Conservation (phyloP, 345 rosid genomes). For the Brassica carinata region DNA sequence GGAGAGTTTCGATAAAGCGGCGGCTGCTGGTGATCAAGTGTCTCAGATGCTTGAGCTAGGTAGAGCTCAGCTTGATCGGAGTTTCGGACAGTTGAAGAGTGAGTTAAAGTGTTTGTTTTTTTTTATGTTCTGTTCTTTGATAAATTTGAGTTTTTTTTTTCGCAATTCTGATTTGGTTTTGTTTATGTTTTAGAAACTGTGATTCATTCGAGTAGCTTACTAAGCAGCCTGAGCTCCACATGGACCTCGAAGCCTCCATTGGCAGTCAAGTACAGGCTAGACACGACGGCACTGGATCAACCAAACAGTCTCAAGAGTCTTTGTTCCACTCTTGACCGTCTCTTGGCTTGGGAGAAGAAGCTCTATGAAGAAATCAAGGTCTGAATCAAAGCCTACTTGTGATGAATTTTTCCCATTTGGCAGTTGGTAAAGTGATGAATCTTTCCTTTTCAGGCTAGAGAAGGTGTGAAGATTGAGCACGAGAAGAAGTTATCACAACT, state of each 20-base stretch:
- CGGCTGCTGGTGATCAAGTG: conserved; percentile 76
- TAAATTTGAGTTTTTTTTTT: background rate
- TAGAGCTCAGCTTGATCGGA: conserved; percentile 85
- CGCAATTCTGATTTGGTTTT: conserved; percentile 10
- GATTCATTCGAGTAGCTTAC: conserved; percentile 85
- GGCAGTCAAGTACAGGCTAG: conserved; percentile 82
- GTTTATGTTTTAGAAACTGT: conserved; percentile 69
- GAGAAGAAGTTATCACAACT: conserved; percentile 77
- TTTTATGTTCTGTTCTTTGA: background rate
- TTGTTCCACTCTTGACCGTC: conserved; percentile 83
- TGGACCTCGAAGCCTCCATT: conserved; percentile 97
- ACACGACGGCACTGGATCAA: conserved; percentile 55
- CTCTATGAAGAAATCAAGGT: conserved; percentile 94
- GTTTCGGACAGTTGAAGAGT: conserved; percentile 91
- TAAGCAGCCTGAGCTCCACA: conserved; percentile 84
- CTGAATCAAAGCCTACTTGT: background rate
- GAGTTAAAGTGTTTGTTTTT: conserved; percentile 15
- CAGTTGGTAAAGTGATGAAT: conserved; percentile 6
- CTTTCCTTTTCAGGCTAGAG: conserved; percentile 57
- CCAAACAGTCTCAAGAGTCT: conserved; percentile 70
- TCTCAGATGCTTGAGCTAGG: conserved; percentile 83
- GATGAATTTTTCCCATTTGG: background rate
- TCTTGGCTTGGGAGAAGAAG: conserved; percentile 98
- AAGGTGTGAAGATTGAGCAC: conserved; percentile 87
- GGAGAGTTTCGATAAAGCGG: conserved; percentile 78